A percentile compares a stretch with the other conserved stretches of the same genome.
phyloP scores from a whole-genome alignment of 2,329 filamentous ascomycete genomes.

The Penicillium janthinellum region DNA sequence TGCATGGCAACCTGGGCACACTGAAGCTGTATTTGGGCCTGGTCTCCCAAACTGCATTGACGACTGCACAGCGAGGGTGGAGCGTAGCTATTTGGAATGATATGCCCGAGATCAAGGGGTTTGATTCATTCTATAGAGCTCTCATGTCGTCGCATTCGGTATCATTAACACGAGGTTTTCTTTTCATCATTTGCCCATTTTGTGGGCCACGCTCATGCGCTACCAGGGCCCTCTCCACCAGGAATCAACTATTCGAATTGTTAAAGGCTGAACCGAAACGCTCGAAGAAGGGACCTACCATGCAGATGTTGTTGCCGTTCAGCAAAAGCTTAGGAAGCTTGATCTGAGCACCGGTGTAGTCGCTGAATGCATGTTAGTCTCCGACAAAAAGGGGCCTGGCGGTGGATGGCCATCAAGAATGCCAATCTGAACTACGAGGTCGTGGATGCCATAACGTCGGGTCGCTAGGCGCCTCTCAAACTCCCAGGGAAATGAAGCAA shows the following conservation, averaged over 20 bases:
- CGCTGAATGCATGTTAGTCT: slow-evolving; percentile 56
- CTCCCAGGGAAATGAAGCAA: not conserved
- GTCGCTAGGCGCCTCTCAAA: not conserved
- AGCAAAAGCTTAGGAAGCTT: slow-evolving; percentile 93
- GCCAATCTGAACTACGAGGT: not conserved
- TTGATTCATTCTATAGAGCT: slow-evolving; percentile 22
- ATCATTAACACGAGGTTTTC: slow-evolving; percentile 28
- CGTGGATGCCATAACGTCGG: not conserved
- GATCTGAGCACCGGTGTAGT: slow-evolving; percentile 83
- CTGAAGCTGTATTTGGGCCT: not conserved
- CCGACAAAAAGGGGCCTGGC: not conserved
- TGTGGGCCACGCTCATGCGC: slow-evolving; percentile 24
- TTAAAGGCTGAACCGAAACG: slow-evolving; percentile 6
- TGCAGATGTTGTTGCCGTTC: slow-evolving; percentile 99
- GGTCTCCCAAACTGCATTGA: no score
- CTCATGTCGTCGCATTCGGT: slow-evolving; percentile 26
- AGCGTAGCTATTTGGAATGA: not conserved
- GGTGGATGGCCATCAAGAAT: not conserved
- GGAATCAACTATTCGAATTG: slow-evolving; percentile 65
- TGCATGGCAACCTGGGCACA: not conserved
- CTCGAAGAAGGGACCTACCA: slow-evolving; percentile 62
- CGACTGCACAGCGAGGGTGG: not conserved
- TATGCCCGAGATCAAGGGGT: not conserved
- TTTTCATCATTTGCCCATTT: slow-evolving; percentile 18
- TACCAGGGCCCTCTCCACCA: slow-evolving; percentile 69